Evolutionary conservation across 805 yeast species (phyloP).

Genomic region (Candida montana): DNA sequence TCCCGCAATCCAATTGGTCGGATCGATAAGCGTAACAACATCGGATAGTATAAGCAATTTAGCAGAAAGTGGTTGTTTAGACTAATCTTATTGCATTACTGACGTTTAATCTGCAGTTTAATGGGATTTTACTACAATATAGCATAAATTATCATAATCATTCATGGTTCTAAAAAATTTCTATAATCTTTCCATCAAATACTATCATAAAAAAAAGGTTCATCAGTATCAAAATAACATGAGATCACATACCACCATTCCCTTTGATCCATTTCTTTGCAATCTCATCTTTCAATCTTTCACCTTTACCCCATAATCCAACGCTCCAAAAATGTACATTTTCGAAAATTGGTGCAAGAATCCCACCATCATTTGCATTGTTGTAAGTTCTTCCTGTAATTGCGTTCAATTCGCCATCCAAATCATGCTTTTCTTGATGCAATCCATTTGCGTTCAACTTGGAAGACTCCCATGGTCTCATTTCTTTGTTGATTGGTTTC

Average conservation of each 20-base stretch:
- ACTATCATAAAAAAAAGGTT: too few relatives aligned
- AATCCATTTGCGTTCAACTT: conserved; percentile 17
- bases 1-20: conserved; percentile 5
- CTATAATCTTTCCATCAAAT: too few relatives aligned
- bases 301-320: conserved; percentile 55
- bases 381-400: conserved; percentile 16
- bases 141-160: too few relatives aligned
- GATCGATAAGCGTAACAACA: too few relatives aligned
- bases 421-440: not conserved
- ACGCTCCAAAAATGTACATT: conserved; percentile 62
- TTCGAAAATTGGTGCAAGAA: conserved; percentile 36
- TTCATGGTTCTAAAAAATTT: too few relatives aligned
- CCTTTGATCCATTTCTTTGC: conserved; percentile 55
- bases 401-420: conserved; percentile 22
- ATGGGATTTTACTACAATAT: too few relatives aligned
- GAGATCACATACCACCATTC: conserved; percentile 20
- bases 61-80: too few relatives aligned
- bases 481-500: conserved; percentile 45
- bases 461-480: conserved; percentile 54
- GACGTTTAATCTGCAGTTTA: too few relatives aligned
- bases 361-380: conserved; percentile 9
- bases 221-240: too few relatives aligned
- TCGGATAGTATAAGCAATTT: too few relatives aligned
- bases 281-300: conserved; percentile 44
- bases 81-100: too few relatives aligned